These are phyloP conservation scores for Citrus medica DNA, from an alignment of 345 rosid species.

Conservation along the genomic window DNA sequence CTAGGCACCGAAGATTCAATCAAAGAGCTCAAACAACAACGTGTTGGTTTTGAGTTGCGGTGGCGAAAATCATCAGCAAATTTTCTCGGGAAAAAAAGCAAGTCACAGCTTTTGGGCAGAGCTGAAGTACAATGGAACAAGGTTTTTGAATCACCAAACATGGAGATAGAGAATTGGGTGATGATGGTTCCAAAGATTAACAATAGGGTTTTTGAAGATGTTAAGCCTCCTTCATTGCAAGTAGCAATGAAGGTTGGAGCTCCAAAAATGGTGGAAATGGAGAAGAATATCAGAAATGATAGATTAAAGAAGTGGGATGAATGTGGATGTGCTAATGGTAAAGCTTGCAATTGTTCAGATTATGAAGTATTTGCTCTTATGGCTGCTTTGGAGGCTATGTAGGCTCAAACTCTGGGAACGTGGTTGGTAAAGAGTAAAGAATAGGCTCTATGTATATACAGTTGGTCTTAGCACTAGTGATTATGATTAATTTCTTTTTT, in stretches of 20 bases:
- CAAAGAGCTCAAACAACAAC: slow-evolving; percentile 38
- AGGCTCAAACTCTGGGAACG: slow-evolving; percentile 2
- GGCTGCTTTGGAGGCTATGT: slow-evolving; percentile 46
- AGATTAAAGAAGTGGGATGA: slow-evolving; percentile 17
- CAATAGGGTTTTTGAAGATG: slow-evolving; percentile 7
- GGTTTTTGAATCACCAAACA: slow-evolving; percentile 41
- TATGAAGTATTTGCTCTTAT: slow-evolving; percentile 42
- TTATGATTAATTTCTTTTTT: not conserved
- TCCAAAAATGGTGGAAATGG: not conserved
- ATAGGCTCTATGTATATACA: not conserved
- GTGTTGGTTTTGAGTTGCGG: slow-evolving; percentile 57
- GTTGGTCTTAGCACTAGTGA: not conserved
- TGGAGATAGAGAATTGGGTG: slow-evolving; percentile 52
- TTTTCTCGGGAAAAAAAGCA: slow-evolving; percentile 31
- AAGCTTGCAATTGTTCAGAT: slow-evolving; percentile 27
- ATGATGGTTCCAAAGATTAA: slow-evolving; percentile 18
- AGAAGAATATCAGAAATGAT: slow-evolving; percentile 13
- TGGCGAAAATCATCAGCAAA: slow-evolving; percentile 33
- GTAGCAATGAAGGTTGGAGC: slow-evolving; percentile 32
- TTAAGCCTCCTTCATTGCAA: slow-evolving; percentile 42
- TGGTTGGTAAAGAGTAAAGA: not conserved
- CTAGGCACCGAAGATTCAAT: slow-evolving; percentile 50
- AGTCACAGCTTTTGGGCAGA: slow-evolving; percentile 55
- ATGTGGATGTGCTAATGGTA: slow-evolving; percentile 27
- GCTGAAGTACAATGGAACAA: slow-evolving; percentile 51